phyloP scores from a whole-genome alignment of 306 rosid species.

The Quercus glauca region DNA sequence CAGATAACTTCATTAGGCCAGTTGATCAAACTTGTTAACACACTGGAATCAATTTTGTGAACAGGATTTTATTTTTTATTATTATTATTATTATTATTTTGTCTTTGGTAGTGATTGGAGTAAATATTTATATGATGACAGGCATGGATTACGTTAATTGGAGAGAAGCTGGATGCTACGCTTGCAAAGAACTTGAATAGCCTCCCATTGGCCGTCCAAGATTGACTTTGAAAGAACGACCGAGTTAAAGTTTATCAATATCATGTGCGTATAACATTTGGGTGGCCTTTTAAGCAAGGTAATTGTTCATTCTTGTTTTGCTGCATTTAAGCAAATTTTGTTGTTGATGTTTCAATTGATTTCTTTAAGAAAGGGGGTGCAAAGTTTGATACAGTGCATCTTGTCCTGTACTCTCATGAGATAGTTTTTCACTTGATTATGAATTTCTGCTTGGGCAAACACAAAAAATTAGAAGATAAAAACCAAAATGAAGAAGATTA shows the following conservation, averaged over 20 bases:
- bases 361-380: not conserved
- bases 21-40: slow-evolving; percentile 10
- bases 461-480: not conserved
- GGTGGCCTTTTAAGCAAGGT: slow-evolving; percentile 16
- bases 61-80: not conserved
- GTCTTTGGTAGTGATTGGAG: not conserved
- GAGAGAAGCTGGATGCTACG: slow-evolving; percentile 73
- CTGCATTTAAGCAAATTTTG: not conserved
- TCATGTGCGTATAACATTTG: not conserved
- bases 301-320: slow-evolving; percentile 4
- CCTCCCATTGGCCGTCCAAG: slow-evolving; percentile 27
- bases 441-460: not conserved
- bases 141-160: slow-evolving; percentile 58
- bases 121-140: slow-evolving; percentile 19
- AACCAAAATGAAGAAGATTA: not conserved
- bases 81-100: not conserved
- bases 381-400: not conserved
- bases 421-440: not conserved
- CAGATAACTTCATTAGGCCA: not conserved
- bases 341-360: not conserved
- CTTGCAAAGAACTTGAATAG: slow-evolving; percentile 42
- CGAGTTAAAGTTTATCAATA: not conserved
- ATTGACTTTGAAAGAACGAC: slow-evolving; percentile 37
- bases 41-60: slow-evolving; percentile 5
- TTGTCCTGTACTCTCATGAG: not conserved